Evolutionary conservation across 257 asterid species (phyloP).

Genomic region (Coffea eugenioides): DNA sequence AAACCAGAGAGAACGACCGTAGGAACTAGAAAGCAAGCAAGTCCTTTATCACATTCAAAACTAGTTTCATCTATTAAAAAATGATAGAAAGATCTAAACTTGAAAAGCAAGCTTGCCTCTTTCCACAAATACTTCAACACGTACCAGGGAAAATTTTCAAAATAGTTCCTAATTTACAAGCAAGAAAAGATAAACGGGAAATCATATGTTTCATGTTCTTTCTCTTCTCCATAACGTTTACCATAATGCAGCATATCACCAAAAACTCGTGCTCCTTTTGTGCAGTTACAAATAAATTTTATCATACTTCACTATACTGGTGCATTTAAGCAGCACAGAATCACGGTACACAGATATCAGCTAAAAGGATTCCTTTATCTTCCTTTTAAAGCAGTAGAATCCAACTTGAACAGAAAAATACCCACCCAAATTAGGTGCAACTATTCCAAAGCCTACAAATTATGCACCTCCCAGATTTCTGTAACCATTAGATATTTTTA

Average conservation of each 20-base stretch:
- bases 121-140: background rate
- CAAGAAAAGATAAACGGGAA: background rate
- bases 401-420: no score
- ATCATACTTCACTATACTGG: background rate
- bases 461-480: background rate
- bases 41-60: background rate
- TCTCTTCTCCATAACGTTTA: background rate
- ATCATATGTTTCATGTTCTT: background rate
- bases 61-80: background rate
- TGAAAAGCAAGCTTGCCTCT: background rate
- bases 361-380: no score
- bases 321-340: no score
- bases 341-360: background rate
- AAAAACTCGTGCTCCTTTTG: background rate
- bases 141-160: background rate
- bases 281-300: background rate
- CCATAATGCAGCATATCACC: background rate
- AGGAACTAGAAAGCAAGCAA: background rate
- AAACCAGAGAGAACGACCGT: background rate
- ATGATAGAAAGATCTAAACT: background rate
- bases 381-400: background rate
- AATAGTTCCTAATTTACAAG: background rate
- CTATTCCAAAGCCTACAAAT: no score
- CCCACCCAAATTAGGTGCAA: background rate
- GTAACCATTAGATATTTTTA: no score